Evolutionary conservation across 140 eudicot genomes (phyloP), one percentile per base, ranked within the genome.

Genomic region (Erigeron philadelphicus): DNA sequence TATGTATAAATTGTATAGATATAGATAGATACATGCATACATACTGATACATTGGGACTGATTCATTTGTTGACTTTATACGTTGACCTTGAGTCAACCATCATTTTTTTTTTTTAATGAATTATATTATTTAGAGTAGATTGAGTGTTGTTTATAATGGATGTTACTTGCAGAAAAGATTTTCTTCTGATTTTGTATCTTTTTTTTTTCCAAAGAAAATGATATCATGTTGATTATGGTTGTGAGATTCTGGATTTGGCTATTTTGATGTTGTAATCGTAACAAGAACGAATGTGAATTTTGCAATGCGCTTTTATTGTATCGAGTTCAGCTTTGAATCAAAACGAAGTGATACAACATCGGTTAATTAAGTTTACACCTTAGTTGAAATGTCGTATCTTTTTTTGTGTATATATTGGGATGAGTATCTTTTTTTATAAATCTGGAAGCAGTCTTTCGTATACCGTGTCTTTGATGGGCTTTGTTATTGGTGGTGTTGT

Each of bases 81-180:
- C 45, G 76, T 62, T 76, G 76, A 76, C 76, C 65, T n/a, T n/a
- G 70, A 69, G 75, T 75, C 75, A 60, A 76, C 71, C 56, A 49
- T 76, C 75, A 31, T 49, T 67, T 54, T 5, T 66, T 2, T 57
- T 67, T 54, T 5, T 66, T 2, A 45, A 61, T 68, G 74, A 49
- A 46, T 67, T 58, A n/a, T 75, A 46, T 55, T 58, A 10, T 58
- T 2, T 57, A 12, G 67, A 67, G 64, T 16, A 53, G 59, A 53
- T 11, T 16, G 25, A 53, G 23, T 53, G 15, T 16, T 53, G 23
- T 53, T 53, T 7, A 7, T 53, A 53, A 4, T 3, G 4, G 38
- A 4, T 4, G 4, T 31, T 31, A 31, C 5, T 31, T 1, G 3
- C 38, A 31, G 38, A 31, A 31, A 31, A 31, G 5, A 4, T 31